Evolutionary conservation across 1,284 basidiomycete species (phyloP), one percentile per base, ranked within the genome.

Genomic region (Hymenochaete sp.): DNA sequence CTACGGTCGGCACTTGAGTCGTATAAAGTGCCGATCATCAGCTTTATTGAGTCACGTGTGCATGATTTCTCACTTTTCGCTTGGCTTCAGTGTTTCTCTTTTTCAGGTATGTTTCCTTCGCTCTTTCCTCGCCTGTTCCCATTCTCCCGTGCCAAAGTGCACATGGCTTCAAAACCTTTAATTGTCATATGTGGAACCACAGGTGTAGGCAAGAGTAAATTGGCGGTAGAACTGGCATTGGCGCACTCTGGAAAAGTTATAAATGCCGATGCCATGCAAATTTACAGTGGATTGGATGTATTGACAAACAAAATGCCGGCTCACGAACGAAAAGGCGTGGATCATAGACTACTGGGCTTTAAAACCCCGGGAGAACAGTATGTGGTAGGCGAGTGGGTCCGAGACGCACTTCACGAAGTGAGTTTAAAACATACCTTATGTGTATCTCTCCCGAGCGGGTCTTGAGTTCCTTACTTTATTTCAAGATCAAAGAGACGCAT

Each of bases 181-280:
- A 75, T 98, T 42, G 77, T 86, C 8, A 82, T 98, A 42, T 87
- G 93, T 49, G 95, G 95, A 16, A 93, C 92, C 0, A 99, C 95
- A 2, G 96, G 95, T 8, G 93, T 95, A 11, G 96, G 96, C 44
- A 99, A 99, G 65, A 95, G 93, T 4, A 85, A 90, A 51, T 74
- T 98, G 2, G 90, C 89, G 0, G 80, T 98, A 16, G 82, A 97
- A 48, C 72, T 99, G 11, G 92, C 91, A 10, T 70, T 81, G 21
- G 32, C 38, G 10, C 11, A 32, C 13, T 19, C 40, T 24, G 82
- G 81, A 11, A 74, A 82, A 57, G 74, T 98, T 53, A 84, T 98
- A 59, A 97, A 96, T 56, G 89, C 93, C 7, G 96, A 98, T 65
- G 83, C 95, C 8, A 98, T 99, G 93, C 96, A 99, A 64, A 83